These are phyloP conservation scores for Eucalyptus leucophloia DNA, from an alignment of 345 rosid genomes.

Conservation along the genomic window DNA sequence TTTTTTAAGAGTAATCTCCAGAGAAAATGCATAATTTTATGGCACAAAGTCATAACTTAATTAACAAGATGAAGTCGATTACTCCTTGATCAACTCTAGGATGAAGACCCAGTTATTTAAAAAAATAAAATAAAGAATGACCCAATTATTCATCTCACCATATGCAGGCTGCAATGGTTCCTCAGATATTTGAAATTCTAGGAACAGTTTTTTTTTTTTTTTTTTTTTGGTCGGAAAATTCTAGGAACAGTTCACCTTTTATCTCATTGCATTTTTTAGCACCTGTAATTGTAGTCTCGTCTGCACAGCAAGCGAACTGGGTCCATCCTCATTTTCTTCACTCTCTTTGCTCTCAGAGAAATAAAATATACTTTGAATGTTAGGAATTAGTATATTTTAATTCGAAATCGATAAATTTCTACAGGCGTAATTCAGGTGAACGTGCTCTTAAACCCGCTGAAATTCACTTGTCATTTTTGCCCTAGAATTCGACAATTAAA, in stretches of 20 bases:
- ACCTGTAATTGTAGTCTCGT: not conserved
- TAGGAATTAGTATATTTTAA: not conserved
- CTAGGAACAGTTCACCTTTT: not conserved
- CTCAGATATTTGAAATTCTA: not conserved
- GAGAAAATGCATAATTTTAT: not conserved
- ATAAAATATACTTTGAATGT: not conserved
- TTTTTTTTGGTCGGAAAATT: too few relatives aligned
- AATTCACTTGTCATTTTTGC: not conserved
- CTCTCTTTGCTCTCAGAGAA: not conserved
- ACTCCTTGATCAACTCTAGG: not conserved
- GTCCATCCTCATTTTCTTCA: not conserved
- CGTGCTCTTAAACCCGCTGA: not conserved
- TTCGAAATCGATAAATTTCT: not conserved
- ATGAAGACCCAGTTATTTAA: not conserved
- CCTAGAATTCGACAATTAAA: not conserved
- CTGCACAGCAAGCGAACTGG: not conserved
- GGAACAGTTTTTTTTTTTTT: not conserved
- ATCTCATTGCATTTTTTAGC: not conserved
- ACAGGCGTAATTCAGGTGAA: not conserved
- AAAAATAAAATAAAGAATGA: not conserved
- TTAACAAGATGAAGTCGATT: not conserved
- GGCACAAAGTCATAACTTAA: not conserved
- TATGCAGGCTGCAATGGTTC: not conserved
- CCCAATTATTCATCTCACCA: not conserved
- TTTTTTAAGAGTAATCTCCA: not conserved